Conservation (phyloP, 2,329 filamentous ascomycete species). For the Shiraia bambusicola region DNA sequence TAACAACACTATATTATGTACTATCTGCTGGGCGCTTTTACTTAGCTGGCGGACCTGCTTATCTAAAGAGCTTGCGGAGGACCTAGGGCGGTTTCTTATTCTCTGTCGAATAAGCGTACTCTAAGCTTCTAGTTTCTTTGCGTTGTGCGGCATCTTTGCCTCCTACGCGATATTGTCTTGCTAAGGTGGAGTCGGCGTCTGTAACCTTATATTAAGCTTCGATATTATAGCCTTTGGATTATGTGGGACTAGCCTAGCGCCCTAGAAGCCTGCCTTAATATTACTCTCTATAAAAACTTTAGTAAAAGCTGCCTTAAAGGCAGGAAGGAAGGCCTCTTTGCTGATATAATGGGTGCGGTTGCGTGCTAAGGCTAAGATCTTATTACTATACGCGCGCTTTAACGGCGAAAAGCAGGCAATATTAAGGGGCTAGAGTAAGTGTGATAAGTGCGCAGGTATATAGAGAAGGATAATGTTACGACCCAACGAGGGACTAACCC, state of each 20-base stretch:
- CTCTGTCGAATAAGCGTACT: no score
- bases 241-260: slow-evolving; percentile 36
- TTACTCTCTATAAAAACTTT: slow-evolving; percentile 35
- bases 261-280: slow-evolving; percentile 31
- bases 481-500: no score
- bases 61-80: no score
- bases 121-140: no score
- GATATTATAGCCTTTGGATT: slow-evolving; percentile 35
- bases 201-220: slow-evolving; percentile 32
- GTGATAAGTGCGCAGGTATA: slow-evolving; percentile 40
- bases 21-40: no score
- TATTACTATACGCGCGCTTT: slow-evolving; percentile 36
- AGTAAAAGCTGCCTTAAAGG: slow-evolving; percentile 29
- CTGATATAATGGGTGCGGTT: slow-evolving; percentile 32
- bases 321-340: slow-evolving; percentile 21
- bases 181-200: slow-evolving; percentile 8
- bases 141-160: no score
- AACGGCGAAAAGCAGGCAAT: slow-evolving; percentile 42
- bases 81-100: no score
- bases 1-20: no score
- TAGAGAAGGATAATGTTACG: no score
- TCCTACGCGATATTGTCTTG: background rate
- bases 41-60: no score
- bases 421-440: slow-evolving; percentile 46
- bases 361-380: slow-evolving; percentile 33